Conservation (phyloP, 768 basidiomycete genomes). For the Tricholoma sp. region DNA sequence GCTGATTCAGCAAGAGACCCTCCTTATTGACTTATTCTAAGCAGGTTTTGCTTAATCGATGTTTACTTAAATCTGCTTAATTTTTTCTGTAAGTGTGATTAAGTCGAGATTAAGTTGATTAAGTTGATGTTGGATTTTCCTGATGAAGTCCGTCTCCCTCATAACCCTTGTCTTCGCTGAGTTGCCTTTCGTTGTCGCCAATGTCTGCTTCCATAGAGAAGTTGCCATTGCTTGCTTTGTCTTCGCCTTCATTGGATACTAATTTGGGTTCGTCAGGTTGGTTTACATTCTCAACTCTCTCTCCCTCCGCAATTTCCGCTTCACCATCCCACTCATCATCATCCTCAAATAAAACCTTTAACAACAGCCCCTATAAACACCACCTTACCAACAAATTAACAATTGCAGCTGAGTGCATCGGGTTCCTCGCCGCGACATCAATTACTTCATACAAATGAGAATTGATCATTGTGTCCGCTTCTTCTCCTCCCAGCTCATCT, state of each 20-base stretch:
- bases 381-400: neutral
- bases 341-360: neutral
- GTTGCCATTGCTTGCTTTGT: neutral
- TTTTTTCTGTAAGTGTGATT: no score
- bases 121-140: no score
- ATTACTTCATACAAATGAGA: neutral
- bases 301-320: neutral
- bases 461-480: neutral
- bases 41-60: no score
- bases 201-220: neutral
- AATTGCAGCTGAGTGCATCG: neutral
- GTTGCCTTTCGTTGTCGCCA: neutral
- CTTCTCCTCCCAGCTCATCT: neutral
- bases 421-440: neutral
- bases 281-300: neutral
- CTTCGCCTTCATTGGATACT: neutral
- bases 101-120: no score
- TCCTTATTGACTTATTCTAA: no score
- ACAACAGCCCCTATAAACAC: neutral
- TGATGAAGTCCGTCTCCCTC: no score
- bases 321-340: neutral
- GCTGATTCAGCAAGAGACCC: no score
- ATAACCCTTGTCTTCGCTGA: no score
- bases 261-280: no score
- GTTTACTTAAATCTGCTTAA: no score